phyloP scores from a whole-genome alignment of 1,139 yeast species.

The Hyphopichia khmerensis region DNA sequence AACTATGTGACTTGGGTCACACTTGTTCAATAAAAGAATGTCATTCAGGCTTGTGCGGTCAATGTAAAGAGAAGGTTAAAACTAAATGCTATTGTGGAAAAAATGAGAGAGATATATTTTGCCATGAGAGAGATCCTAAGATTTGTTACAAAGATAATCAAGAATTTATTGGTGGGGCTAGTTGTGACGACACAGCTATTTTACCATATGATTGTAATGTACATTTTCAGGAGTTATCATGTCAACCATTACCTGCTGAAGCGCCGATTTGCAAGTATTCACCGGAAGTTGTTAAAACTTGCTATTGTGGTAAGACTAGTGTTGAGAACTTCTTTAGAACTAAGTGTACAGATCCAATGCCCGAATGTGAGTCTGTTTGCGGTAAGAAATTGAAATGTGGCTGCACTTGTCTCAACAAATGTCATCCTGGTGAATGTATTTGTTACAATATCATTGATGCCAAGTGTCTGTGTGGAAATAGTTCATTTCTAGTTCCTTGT shows the following conservation, averaged over 20 bases:
- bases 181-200: slow-evolving; percentile 55
- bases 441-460: slow-evolving; percentile 51
- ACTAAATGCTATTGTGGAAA: slow-evolving; percentile 78
- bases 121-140: slow-evolving; percentile 46
- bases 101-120: slow-evolving; percentile 39
- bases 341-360: slow-evolving; percentile 73
- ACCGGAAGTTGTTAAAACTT: slow-evolving; percentile 57
- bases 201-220: slow-evolving; percentile 62
- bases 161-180: slow-evolving; percentile 61
- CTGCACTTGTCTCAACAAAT: slow-evolving; percentile 60
- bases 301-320: slow-evolving; percentile 73
- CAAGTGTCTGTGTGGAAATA: slow-evolving; percentile 54
- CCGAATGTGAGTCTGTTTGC: slow-evolving; percentile 68
- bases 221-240: slow-evolving; percentile 58
- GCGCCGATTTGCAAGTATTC: slow-evolving; percentile 58
- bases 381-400: slow-evolving; percentile 70
- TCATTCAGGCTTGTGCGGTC: slow-evolving; percentile 80
- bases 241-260: slow-evolving; percentile 52
- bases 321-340: slow-evolving; percentile 33
- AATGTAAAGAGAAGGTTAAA: slow-evolving; percentile 43
- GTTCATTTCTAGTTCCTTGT: slow-evolving; percentile 62
- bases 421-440: slow-evolving; percentile 79
- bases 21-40: slow-evolving; percentile 44
- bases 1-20: slow-evolving; percentile 73
- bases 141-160: slow-evolving; percentile 20